Base-by-base conservation (phyloP, 2,329 filamentous ascomycete genomes). In the Emergomyces pasteurianus region DNA sequence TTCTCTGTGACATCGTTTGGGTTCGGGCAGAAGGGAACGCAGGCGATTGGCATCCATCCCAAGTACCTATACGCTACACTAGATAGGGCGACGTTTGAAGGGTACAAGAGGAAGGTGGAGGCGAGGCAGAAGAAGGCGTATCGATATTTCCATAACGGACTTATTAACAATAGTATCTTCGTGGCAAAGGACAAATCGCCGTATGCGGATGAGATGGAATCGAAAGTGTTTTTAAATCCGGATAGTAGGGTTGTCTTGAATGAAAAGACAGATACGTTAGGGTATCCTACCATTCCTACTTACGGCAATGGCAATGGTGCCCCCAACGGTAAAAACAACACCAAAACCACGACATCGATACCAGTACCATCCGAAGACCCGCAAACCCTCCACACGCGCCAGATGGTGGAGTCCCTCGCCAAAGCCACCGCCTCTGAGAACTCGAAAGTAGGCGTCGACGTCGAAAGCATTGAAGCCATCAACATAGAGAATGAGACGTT, bases 1-100 rank as follows among this genome's bases (percentile, higher is more conserved):
- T 97, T 99, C 83, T 96, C 91, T 0, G 90, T 99, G 65, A 99
- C 95, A 7, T 99, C 95, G 0, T 99, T 99, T 75, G 94, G 94
- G 77, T 99, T 99, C 81, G 94, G 94, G 68, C 94, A 99, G 77
- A 99, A 99, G 85, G 94, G 94, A 72, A 90, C 94, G 31, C 95
- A 99, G 77, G 92, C 89, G 50, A 95, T 99, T 70, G 94, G 92
- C 81, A 88, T 99, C 58, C 94, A 99, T 75, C 90, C 95, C 71
- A 92, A 89, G 78, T 99, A 97, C 76, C 84, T 99, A 61, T 99
- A 87, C 69, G 94, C 94, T 56, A 87, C 90, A n/a, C 88, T 99
- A 58, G 92, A 97, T 71, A 84, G 92, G 77, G 80, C 86, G 55
- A 88, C 89, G 58, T 99, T 90, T 77, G 78, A 84, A 62, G 80